Conservation (phyloP, 208 protist genomes). For the Trypanosoma vivax region DNA sequence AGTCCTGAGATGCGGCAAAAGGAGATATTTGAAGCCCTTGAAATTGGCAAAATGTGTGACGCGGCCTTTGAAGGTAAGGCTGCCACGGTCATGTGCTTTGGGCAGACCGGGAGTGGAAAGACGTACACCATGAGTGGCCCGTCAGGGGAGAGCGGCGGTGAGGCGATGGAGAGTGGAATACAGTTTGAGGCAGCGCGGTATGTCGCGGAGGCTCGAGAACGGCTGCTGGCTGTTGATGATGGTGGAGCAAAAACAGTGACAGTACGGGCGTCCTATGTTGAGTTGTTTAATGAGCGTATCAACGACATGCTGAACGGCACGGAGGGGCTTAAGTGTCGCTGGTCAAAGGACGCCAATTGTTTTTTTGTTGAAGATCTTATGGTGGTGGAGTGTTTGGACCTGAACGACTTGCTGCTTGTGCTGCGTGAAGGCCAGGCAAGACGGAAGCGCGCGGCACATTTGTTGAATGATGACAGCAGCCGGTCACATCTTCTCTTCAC, state of each 20-base stretch:
- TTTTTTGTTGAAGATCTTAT: conserved; percentile 86
- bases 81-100: conserved; percentile 85
- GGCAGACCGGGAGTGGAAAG: conserved; percentile 87
- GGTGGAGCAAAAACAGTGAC: conserved; percentile 7
- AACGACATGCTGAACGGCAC: conserved; percentile 76
- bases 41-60: conserved; percentile 54
- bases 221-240: conserved; percentile 10
- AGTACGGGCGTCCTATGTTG: conserved; percentile 64
- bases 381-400: conserved; percentile 64
- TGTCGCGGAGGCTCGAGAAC: conserved; percentile 30
- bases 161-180: conserved; percentile 58
- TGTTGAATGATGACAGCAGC: conserved; percentile 84
- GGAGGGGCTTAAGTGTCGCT: conserved; percentile 59
- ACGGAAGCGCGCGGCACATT: conserved; percentile 62
- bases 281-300: conserved; percentile 85
- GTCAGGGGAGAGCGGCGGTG: conserved; percentile 15
- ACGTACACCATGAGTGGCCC: conserved; percentile 82
- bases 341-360: conserved; percentile 45
- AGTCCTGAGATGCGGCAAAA: conserved; percentile 49
- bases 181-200: conserved; percentile 59
- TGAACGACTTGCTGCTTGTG: conserved; percentile 74
- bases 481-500: conserved; percentile 91
- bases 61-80: conserved; percentile 64
- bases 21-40: conserved; percentile 38
- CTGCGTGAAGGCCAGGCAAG: conserved; percentile 77